phyloP scores from a whole-genome alignment of 768 basidiomycete genomes.

The Macrolepiota albuminosa region DNA sequence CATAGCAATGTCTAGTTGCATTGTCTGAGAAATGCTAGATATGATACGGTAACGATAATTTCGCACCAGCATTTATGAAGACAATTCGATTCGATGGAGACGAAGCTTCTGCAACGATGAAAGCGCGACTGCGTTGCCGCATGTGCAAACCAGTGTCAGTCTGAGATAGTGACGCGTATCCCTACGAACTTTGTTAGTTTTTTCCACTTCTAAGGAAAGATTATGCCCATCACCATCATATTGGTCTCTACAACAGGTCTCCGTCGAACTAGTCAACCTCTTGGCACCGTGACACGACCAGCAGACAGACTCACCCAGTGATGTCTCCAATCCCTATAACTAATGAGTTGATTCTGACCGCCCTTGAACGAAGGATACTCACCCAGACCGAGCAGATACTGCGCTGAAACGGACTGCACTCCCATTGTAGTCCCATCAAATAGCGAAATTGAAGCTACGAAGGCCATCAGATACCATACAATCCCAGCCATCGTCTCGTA shows the following conservation, averaged over 20 bases:
- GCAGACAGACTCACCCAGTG: conserved; percentile 48
- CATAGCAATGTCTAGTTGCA: conserved; percentile 65
- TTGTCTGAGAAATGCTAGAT: background rate
- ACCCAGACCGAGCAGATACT: conserved; percentile 60
- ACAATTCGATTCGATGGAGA: conserved; percentile 56
- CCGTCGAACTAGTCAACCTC: conserved; percentile 9
- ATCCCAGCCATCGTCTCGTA: conserved; percentile 33
- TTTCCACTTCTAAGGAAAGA: background rate
- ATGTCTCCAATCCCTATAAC: conserved; percentile 67
- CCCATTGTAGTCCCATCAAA: conserved; percentile 23
- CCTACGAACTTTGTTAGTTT: conserved; percentile 30
- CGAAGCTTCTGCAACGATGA: conserved; percentile 62
- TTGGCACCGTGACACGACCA: background rate
- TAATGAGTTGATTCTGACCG: background rate
- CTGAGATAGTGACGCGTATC: conserved; percentile 62
- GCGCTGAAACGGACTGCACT: conserved; percentile 29
- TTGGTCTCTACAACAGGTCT: conserved; percentile 80
- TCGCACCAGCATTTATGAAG: conserved; percentile 68
- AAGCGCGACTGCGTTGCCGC: conserved; percentile 75
- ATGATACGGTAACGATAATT: background rate
- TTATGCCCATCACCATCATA: conserved; percentile 54
- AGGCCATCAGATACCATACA: conserved; percentile 39
- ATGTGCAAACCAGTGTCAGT: conserved; percentile 74
- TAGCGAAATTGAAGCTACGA: conserved; percentile 32
- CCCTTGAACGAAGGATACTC: conserved; percentile 18